Evolutionary conservation across 2,329 filamentous ascomycete genomes (phyloP).

Genomic region (Stachybotrys elegans): DNA sequence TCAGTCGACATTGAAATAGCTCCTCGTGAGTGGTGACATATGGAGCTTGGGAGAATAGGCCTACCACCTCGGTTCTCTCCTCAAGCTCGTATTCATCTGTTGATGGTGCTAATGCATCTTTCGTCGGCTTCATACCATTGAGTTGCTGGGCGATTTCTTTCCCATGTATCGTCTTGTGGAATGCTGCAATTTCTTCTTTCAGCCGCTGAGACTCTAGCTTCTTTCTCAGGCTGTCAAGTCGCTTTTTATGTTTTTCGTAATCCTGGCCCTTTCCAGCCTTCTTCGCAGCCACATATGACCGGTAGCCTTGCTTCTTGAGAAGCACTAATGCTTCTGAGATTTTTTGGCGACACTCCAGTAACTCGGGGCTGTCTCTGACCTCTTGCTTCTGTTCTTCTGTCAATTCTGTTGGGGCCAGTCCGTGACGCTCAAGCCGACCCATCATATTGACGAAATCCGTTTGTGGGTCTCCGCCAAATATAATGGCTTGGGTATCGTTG

Average conservation of each 20-base stretch:
- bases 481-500: neutral
- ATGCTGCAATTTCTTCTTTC: neutral
- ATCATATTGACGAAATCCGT: neutral
- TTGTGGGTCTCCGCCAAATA: neutral
- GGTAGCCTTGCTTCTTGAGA: neutral
- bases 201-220: neutral
- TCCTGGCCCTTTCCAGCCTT: neutral
- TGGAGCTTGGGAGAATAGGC: conserved; percentile 14
- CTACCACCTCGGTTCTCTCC: conserved; percentile 14
- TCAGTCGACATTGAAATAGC: conserved; percentile 12
- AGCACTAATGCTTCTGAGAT: neutral
- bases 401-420: neutral
- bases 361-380: neutral
- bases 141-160: conserved; percentile 15
- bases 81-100: conserved; percentile 16
- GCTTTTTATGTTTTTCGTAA: neutral
- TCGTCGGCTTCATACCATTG: conserved; percentile 11
- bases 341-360: neutral
- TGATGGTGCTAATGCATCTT: conserved; percentile 12
- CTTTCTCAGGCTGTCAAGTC: neutral
- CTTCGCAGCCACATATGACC: neutral
- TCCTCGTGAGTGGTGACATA: conserved; percentile 11
- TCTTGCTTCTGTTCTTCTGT: neutral
- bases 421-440: neutral
- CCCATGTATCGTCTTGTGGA: conserved; percentile 14